Base-by-base conservation (phyloP, 768 basidiomycete genomes). In the Tephrocybe sp. region DNA sequence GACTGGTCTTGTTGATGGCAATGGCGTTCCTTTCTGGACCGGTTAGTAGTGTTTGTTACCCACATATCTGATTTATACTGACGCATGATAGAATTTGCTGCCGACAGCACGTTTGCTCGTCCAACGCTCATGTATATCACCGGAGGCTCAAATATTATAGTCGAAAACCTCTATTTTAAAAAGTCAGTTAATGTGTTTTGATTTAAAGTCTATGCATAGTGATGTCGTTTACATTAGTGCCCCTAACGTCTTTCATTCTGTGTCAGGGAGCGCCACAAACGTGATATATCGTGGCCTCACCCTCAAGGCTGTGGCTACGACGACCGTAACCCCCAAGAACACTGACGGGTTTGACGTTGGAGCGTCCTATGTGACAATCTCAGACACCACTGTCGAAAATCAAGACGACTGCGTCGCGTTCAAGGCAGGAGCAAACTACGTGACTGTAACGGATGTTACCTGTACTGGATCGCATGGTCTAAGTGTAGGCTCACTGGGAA, bases 401-500 rank as follows among this genome's bases (percentile, higher is more conserved):
- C 48, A 64, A 58, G 66, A 68, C 38, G 65, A 68, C 46, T 68
- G 66, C 35, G 61, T 68, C n/a, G 65, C 61, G 2, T 59, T 68
- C 51, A 66, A 68, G 47, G 49, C 62, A 1, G 64, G 64, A 5
- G 59, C 61, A 11, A 62, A 66, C 49, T 65, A 60, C 27, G 64
- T 61, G 1, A 52, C 54, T 0, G 63, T 64, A 8, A 63, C 55
- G 18, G 59, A 62, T 19, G 65, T 68, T 21, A 68, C 62, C 31
- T 68, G 66, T 47, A 61, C 40, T 45, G 66, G 65, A 22, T 66
- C 65, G 12, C 66, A 65, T 47, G 65, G 66, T 18, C 57, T 68
- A 11, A 65, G 64, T 6, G 64, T 68, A 7, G 66, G 66, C 13
- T 64, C 62, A 41, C 57, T 53, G 49, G 66, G 24, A 34, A 53